A percentile compares a stretch with the other conserved stretches of the same genome.
phyloP scores from a whole-genome alignment of 805 yeast genomes.

The Teunomyces tritomae region DNA sequence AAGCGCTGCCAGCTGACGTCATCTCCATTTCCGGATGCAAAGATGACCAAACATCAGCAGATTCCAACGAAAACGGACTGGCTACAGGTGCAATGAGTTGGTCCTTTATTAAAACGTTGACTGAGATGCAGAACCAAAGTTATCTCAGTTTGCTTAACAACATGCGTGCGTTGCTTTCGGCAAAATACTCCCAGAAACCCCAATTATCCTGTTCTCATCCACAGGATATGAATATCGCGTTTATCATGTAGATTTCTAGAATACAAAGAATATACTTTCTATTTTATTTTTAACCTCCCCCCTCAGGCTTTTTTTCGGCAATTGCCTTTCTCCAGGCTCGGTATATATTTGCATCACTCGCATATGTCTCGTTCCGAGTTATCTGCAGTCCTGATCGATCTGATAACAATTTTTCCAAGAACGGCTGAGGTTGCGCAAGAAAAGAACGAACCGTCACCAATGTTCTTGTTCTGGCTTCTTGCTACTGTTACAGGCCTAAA shows the following conservation, averaged over 20 bases:
- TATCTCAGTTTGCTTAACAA: slow-evolving; percentile 35
- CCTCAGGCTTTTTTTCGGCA: no score
- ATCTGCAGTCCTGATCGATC: no score
- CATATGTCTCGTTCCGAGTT: no score
- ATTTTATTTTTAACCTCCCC: no score
- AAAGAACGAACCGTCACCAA: no score
- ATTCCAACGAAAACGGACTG: slow-evolving; percentile 33
- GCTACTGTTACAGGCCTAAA: slow-evolving; percentile 17
- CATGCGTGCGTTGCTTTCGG: slow-evolving; percentile 31
- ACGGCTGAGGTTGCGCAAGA: no score
- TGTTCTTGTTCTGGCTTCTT: neutral
- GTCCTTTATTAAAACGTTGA: slow-evolving; percentile 31
- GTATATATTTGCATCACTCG: no score
- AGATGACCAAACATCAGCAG: slow-evolving; percentile 42
- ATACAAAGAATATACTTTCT: neutral
- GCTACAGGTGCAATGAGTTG: slow-evolving; percentile 42
- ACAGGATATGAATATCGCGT: slow-evolving; percentile 35
- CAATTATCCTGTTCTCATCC: slow-evolving; percentile 41
- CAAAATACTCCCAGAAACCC: slow-evolving; percentile 38
- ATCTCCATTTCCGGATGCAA: slow-evolving; percentile 38
- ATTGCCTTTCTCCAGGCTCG: no score
- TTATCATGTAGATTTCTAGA: slow-evolving; percentile 22
- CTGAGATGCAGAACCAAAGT: slow-evolving; percentile 29
- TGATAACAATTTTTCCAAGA: no score
- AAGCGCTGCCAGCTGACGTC: slow-evolving; percentile 39